Conservation (phyloP, 2,329 filamentous ascomycete species). For the Ascochyta koolunga region DNA sequence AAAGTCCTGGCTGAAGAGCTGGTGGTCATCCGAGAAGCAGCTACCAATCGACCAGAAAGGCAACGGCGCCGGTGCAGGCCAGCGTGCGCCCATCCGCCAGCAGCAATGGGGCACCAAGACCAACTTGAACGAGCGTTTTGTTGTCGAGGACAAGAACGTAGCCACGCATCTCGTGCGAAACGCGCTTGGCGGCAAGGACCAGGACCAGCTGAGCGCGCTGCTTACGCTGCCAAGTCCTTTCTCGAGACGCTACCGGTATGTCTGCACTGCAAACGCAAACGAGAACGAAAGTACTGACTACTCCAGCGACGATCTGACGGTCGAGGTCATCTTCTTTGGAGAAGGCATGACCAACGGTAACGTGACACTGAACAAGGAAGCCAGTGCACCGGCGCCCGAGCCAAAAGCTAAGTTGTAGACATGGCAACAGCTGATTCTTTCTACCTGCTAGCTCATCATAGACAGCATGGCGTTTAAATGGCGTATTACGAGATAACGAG, state of each 20-base stretch:
- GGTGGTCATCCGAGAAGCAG: slow-evolving; percentile 63
- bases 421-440: not conserved
- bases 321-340: slow-evolving; percentile 98
- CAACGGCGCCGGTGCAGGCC: slow-evolving; percentile 65
- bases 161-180: slow-evolving; percentile 96
- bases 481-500: slow-evolving; percentile 8
- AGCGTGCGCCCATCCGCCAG: slow-evolving; percentile 85
- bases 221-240: slow-evolving; percentile 91
- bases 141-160: slow-evolving; percentile 93
- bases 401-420: slow-evolving; percentile 56
- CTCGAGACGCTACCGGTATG: slow-evolving; percentile 85
- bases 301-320: slow-evolving; percentile 86
- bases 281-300: not conserved
- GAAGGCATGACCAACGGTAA: slow-evolving; percentile 76
- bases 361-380: slow-evolving; percentile 84
- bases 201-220: slow-evolving; percentile 90
- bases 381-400: slow-evolving; percentile 66
- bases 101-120: slow-evolving; percentile 87
- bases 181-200: slow-evolving; percentile 89
- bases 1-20: slow-evolving; percentile 72
- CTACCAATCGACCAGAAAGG: slow-evolving; percentile 77
- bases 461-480: slow-evolving; percentile 12
- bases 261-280: not conserved
- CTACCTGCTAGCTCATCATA: not conserved
- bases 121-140: slow-evolving; percentile 78